Percentiles rank a stretch among this genome's conserved stretches.
Conservation (phyloP, 164 flowering plant species). For the Malania oleifera region DNA sequence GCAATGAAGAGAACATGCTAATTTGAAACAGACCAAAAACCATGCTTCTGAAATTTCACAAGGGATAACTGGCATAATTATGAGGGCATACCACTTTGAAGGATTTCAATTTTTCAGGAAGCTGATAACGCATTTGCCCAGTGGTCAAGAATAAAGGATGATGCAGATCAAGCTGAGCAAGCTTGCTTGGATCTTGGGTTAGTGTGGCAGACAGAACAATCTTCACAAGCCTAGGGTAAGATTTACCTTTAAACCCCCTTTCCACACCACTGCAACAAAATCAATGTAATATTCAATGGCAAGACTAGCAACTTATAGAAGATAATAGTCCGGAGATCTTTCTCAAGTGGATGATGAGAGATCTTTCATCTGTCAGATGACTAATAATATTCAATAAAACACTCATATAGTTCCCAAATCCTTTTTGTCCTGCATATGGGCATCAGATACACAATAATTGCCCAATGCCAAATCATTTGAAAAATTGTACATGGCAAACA, state of each 20-base stretch:
- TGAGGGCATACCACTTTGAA: constrained; percentile 56
- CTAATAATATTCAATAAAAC: no score
- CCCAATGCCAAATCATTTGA: no score
- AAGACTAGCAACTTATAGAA: not conserved
- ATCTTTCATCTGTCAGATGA: no score
- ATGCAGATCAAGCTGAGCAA: constrained; percentile 81
- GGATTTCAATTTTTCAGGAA: constrained; percentile 72
- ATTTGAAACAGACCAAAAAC: constrained; percentile 1
- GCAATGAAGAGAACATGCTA: no score
- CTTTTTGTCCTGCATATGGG: no score
- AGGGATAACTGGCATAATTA: not conserved
- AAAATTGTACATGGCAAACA: no score
- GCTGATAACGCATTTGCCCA: constrained; percentile 61
- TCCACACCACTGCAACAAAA: constrained; percentile 65
- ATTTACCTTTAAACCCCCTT: constrained; percentile 74
- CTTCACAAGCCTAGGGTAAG: constrained; percentile 74
- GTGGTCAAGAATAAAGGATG: constrained; percentile 79
- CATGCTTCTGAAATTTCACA: not conserved
- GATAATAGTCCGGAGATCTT: no score
- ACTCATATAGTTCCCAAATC: no score
- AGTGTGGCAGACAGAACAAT: constrained; percentile 89
- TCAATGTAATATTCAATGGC: constrained; percentile 1
- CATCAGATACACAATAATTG: no score
- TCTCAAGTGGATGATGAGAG: no score
- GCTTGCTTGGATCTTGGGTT: constrained; percentile 91